Evolutionary conservation across 73 alveolate species (phyloP).

Genomic region (Stentor roeselii): DNA sequence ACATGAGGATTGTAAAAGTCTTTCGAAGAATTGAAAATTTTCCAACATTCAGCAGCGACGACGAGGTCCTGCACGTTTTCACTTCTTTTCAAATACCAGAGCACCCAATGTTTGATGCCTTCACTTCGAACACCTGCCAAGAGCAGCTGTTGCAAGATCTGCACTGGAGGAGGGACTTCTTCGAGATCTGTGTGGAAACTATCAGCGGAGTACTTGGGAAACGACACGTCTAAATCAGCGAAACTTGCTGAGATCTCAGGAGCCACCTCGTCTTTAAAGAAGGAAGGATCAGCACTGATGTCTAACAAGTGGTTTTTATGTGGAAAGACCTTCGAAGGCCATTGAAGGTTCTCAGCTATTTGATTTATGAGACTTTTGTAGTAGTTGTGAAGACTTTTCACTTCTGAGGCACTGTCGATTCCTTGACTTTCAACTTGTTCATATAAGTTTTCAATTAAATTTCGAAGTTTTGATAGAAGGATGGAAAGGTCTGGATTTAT

Average conservation of each 20-base stretch:
- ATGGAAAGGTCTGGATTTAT: neutral
- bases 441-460: neutral
- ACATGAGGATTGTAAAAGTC: slow-evolving; percentile 4
- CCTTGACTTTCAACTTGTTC: neutral
- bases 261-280: neutral
- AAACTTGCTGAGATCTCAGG: neutral
- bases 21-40: neutral
- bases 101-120: neutral
- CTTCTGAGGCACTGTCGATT: neutral
- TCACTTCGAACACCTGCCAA: slow-evolving; percentile 8
- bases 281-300: slow-evolving; percentile 14
- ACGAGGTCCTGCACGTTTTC: neutral
- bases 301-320: slow-evolving; percentile 9
- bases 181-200: neutral
- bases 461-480: neutral
- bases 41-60: slow-evolving; percentile 7
- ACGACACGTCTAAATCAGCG: neutral
- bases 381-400: neutral
- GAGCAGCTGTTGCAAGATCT: neutral
- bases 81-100: neutral
- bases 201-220: neutral
- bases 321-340: neutral
- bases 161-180: neutral
- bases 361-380: neutral
- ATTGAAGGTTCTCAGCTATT: neutral